These are phyloP conservation scores for Fusarium albosuccineum DNA, from an alignment of 2,329 filamentous ascomycete species.

Conservation along the genomic window DNA sequence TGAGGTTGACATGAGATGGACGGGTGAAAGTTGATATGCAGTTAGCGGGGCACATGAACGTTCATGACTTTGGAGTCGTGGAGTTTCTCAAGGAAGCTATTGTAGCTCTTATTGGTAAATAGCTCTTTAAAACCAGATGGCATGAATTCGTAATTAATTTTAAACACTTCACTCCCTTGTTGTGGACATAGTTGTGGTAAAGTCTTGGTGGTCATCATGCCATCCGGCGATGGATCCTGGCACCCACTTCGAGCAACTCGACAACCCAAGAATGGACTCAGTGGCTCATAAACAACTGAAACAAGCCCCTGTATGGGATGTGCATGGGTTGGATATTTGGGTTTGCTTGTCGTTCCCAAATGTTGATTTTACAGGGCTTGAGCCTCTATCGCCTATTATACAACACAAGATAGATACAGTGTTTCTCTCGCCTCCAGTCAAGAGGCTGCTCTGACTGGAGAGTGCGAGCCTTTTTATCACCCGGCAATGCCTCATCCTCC, in stretches of 20 bases:
- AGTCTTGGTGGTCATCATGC: not conserved
- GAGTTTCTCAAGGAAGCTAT: not conserved
- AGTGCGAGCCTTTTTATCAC: not conserved
- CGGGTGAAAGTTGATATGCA: constrained; percentile 40
- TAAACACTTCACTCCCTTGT: too few relatives aligned
- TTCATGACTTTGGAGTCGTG: not conserved
- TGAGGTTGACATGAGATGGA: constrained; percentile 9
- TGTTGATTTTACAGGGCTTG: constrained; percentile 39
- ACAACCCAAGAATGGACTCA: too few relatives aligned
- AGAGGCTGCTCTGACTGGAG: constrained; percentile 26
- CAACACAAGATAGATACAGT: constrained; percentile 41
- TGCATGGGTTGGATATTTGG: not conserved
- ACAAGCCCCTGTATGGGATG: not conserved
- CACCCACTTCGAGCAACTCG: too few relatives aligned
- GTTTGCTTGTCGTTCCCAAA: constrained; percentile 20
- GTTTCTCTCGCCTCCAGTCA: constrained; percentile 8
- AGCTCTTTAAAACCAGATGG: not conserved
- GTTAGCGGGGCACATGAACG: constrained; percentile 35
- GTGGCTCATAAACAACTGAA: too few relatives aligned
- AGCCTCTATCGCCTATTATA: constrained; percentile 43
- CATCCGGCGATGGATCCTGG: not conserved
- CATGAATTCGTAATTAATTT: not conserved
- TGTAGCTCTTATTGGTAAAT: not conserved
- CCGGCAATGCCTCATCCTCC: not conserved
- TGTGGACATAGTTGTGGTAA: too few relatives aligned